Evolutionary conservation across 2,329 filamentous ascomycete species (phyloP).

Genomic region (Ophioceras dolichostomum): DNA sequence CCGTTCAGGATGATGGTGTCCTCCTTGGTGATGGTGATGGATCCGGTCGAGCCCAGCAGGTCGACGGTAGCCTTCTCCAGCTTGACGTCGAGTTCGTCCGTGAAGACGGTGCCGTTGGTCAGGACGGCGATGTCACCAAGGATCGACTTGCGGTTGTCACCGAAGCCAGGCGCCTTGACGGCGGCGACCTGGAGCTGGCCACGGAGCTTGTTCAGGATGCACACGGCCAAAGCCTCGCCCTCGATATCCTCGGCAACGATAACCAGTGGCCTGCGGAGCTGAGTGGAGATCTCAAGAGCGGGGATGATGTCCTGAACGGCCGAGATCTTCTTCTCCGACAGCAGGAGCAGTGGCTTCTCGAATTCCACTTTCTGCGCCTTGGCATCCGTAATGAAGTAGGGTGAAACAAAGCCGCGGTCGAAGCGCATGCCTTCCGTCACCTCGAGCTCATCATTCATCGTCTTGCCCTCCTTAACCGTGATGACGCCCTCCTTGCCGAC

Average conservation of each 20-base stretch:
- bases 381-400: conserved; percentile 99
- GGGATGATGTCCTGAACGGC: conserved; percentile 98
- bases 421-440: conserved; percentile 99
- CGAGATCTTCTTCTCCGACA: conserved; percentile 99
- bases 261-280: conserved; percentile 86
- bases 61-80: conserved; percentile 95
- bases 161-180: conserved; percentile 97
- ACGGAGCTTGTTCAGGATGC: conserved; percentile 99
- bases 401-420: conserved; percentile 95
- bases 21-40: conserved; percentile 99
- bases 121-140: conserved; percentile 92
- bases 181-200: conserved; percentile 97
- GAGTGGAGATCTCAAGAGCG: conserved; percentile 91
- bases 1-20: conserved; percentile 98
- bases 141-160: conserved; percentile 99
- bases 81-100: conserved; percentile 96
- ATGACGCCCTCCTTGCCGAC: conserved; percentile 99
- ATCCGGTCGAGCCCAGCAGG: conserved; percentile 92
- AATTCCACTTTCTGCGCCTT: conserved; percentile 99
- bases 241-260: conserved; percentile 99
- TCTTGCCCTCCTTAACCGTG: conserved; percentile 99
- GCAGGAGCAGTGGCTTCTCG: conserved; percentile 96
- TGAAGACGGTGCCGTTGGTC: conserved; percentile 96
- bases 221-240: conserved; percentile 94
- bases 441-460: conserved; percentile 92